Base-by-base conservation (phyloP, 1,284 basidiomycete genomes). In the Jaminaea rosea region DNA sequence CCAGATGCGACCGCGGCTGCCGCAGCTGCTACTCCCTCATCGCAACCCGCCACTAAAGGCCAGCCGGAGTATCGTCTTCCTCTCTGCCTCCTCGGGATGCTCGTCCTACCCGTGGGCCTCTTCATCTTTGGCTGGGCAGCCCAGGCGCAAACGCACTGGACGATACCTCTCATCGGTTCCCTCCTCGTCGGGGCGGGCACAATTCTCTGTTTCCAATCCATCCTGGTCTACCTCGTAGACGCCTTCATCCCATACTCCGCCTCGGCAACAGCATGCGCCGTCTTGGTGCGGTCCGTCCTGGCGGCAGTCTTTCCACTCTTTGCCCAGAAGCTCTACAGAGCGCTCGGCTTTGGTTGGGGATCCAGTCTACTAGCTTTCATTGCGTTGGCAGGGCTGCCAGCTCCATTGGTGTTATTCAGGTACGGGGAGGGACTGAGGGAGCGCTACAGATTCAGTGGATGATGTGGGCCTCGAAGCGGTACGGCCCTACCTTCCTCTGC, bases 181-280 rank as follows among this genome's bases (percentile, higher is more conserved):
- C 62, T 63, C 52, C 21, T 67, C 17, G 62, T 62, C 7, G 66
- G 66, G 3, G 58, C 56, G 32, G 60, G 60, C 0, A 59, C 62
- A 19, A 77, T 77, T 64, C 55, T 78, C 26, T 73, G 74, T 9
- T 78, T 78, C 70, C 76, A 78, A 56, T 67, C 66, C 3, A 72
- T 78, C 44, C 75, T 75, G 34, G 65, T 64, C 42, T 78, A 74
- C 53, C 61, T 78, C 19, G 75, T 79, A 4, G 78, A 79, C 56
- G 74, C 74, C 4, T 77, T 77, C 49, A 72, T 75, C 21, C 78
- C 78, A 3, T 79, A 75, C 55, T 76, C 76, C 2, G 78, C 78
- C 0, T 75, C 75, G 0, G 77, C 75, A 0, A 73, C 75, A 5
- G 78, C 77, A 0, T 74, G 65, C 17, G 76, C 67, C 6, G 64